phyloP scores from a whole-genome alignment of 768 basidiomycete genomes.

The Termitomyces sp. region DNA sequence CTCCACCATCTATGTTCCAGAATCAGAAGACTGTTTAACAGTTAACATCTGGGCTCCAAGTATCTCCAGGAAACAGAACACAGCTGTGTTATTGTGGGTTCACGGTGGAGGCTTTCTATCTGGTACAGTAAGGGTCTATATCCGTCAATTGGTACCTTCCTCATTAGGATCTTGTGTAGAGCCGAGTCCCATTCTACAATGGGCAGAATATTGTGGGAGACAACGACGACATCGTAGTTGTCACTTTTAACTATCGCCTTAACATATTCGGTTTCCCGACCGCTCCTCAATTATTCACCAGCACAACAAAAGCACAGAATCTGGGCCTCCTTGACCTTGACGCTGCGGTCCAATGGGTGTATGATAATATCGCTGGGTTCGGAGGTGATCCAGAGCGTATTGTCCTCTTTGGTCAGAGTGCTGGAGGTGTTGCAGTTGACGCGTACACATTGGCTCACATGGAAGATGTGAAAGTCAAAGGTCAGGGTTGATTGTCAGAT shows the following conservation, averaged over 20 bases:
- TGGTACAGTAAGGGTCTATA: slow-evolving; percentile 24
- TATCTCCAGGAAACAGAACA: slow-evolving; percentile 22
- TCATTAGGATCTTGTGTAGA: slow-evolving; percentile 14
- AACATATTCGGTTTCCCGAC: slow-evolving; percentile 35
- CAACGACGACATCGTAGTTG: slow-evolving; percentile 26
- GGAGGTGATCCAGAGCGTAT: slow-evolving; percentile 36
- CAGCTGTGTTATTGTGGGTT: slow-evolving; percentile 33
- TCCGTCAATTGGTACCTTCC: too few relatives aligned
- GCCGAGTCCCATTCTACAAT: slow-evolving; percentile 22
- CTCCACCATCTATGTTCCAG: slow-evolving; percentile 19
- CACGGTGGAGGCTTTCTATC: slow-evolving; percentile 34
- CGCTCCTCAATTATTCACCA: slow-evolving; percentile 26
- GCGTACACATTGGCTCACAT: slow-evolving; percentile 20
- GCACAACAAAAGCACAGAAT: slow-evolving; percentile 24
- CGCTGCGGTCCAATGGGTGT: slow-evolving; percentile 41
- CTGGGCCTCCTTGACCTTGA: slow-evolving; percentile 33
- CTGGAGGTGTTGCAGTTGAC: slow-evolving; percentile 25
- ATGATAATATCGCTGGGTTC: slow-evolving; percentile 39
- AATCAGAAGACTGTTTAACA: slow-evolving; percentile 31
- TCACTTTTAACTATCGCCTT: slow-evolving; percentile 22
- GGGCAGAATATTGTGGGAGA: slow-evolving; percentile 28
- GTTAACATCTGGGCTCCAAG: slow-evolving; percentile 36
- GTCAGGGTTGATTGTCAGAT: background rate
- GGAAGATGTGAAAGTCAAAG: slow-evolving; percentile 20
- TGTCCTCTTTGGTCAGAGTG: slow-evolving; percentile 31